phyloP scores from a whole-genome alignment of 352 stramenopile genomes.

The Phytophthora colocasiae region DNA sequence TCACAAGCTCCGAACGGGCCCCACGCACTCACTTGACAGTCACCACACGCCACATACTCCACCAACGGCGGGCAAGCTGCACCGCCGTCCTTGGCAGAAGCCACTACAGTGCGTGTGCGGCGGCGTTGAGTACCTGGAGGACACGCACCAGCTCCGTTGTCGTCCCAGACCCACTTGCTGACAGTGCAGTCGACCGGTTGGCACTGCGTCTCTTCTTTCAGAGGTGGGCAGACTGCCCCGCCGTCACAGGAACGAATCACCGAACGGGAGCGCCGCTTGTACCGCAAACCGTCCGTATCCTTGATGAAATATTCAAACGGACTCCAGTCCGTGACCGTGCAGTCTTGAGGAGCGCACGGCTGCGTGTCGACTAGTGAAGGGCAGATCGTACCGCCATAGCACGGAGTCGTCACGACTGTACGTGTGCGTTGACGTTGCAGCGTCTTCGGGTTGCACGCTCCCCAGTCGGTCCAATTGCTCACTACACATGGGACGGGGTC shows the following conservation, averaged over 20 bases:
- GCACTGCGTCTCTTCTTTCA: slow-evolving; percentile 60
- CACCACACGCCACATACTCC: slow-evolving; percentile 47
- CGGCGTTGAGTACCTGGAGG: slow-evolving; percentile 36
- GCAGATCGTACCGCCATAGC: slow-evolving; percentile 51
- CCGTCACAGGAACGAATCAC: slow-evolving; percentile 43
- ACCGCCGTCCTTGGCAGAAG: slow-evolving; percentile 39
- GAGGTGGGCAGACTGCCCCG: slow-evolving; percentile 46
- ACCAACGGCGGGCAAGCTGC: slow-evolving; percentile 32
- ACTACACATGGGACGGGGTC: slow-evolving; percentile 52
- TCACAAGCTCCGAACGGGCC: slow-evolving; percentile 47
- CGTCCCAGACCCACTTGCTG: slow-evolving; percentile 58
- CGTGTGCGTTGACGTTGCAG: slow-evolving; percentile 45
- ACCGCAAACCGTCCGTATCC: slow-evolving; percentile 43
- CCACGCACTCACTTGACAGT: slow-evolving; percentile 70
- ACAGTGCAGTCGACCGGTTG: slow-evolving; percentile 67
- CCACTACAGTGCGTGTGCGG: slow-evolving; percentile 39
- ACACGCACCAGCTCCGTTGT: slow-evolving; percentile 43
- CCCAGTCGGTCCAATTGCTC: slow-evolving; percentile 43
- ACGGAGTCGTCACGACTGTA: slow-evolving; percentile 29
- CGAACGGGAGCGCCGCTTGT: slow-evolving; percentile 55
- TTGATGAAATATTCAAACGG: slow-evolving; percentile 51
- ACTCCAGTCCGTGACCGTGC: slow-evolving; percentile 58
- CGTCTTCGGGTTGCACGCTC: slow-evolving; percentile 40
- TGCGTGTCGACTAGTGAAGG: slow-evolving; percentile 42
- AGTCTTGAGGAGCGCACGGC: slow-evolving; percentile 54